Percentiles rank a stretch among this genome's conserved stretches.
Conservation (phyloP, 331 rosid genomes). For the Erythrophleum ivorense region DNA sequence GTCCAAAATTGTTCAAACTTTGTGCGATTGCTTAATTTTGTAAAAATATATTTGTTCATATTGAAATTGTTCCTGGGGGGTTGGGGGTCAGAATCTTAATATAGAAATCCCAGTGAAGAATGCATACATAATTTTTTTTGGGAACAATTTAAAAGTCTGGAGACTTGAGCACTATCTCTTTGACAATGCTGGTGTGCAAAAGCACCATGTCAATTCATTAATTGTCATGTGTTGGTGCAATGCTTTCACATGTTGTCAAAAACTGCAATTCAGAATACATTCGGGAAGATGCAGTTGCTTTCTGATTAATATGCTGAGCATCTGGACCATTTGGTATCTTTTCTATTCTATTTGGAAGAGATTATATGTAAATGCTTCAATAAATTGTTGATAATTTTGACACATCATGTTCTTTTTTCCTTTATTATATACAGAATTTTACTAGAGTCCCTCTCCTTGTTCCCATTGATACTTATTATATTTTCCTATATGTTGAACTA, state of each 20-base stretch:
- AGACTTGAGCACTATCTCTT: not conserved
- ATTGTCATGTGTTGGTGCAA: not conserved
- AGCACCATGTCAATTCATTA: not conserved
- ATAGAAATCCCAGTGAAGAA: slow-evolving; percentile 31
- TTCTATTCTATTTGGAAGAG: slow-evolving; percentile 12
- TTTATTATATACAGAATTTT: slow-evolving; percentile 27
- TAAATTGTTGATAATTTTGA: slow-evolving; percentile 7
- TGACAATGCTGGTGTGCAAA: slow-evolving; percentile 1
- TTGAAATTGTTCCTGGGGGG: not conserved
- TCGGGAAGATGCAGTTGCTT: slow-evolving; percentile 42
- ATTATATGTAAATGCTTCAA: slow-evolving; percentile 17
- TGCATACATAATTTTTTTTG: not conserved
- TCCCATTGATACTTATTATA: not conserved
- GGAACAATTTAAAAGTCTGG: slow-evolving; percentile 20
- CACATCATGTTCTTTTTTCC: not conserved
- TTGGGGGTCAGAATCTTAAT: slow-evolving; percentile 1
- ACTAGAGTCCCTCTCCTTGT: slow-evolving; percentile 46
- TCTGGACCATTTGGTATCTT: slow-evolving; percentile 1
- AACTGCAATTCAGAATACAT: slow-evolving; percentile 14
- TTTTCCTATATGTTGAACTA: slow-evolving; percentile 12
- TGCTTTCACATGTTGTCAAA: slow-evolving; percentile 24
- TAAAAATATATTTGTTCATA: slow-evolving; percentile 50
- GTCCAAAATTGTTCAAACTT: slow-evolving; percentile 70
- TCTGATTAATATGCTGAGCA: slow-evolving; percentile 9
- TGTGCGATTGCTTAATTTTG: slow-evolving; percentile 70